Conservation (phyloP, 2,329 filamentous ascomycete species). For the Neoscytalidium dimidiatum region DNA sequence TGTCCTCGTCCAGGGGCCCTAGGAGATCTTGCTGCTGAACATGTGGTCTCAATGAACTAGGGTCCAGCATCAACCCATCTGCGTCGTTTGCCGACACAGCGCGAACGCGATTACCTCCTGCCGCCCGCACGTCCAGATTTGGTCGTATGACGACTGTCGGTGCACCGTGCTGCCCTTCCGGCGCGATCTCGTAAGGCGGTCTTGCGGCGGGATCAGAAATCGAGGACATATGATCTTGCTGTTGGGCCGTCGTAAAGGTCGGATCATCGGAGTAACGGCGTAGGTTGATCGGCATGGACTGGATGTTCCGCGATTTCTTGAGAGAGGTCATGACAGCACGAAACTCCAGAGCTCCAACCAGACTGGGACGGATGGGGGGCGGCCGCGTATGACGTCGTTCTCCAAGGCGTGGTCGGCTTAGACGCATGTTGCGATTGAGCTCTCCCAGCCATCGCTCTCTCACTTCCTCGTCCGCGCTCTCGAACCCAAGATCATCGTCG, state of each 20-base stretch:
- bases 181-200: conserved; percentile 37
- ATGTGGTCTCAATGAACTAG: conserved; percentile 26
- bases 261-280: conserved; percentile 70
- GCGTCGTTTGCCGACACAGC: conserved; percentile 65
- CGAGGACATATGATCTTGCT: conserved; percentile 49
- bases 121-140: conserved; percentile 32
- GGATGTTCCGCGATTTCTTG: conserved; percentile 76
- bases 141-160: conserved; percentile 26
- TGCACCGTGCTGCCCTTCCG: conserved; percentile 26
- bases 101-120: conserved; percentile 40
- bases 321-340: conserved; percentile 86
- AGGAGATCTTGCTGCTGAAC: conserved; percentile 31
- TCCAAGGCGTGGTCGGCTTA: conserved; percentile 65
- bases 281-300: conserved; percentile 67
- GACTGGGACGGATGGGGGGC: conserved; percentile 79
- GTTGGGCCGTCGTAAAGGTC: conserved; percentile 46
- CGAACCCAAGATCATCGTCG: conserved; percentile 58
- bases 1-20: conserved; percentile 35
- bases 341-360: conserved; percentile 93
- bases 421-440: conserved; percentile 89
- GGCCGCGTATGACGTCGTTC: conserved; percentile 74
- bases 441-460: conserved; percentile 70
- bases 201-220: conserved; percentile 49
- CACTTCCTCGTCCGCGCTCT: conserved; percentile 66
- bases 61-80: conserved; percentile 48